Evolutionary conservation across 192 early-diverging fungal genomes (phyloP), one percentile per base, ranked within the genome.

Genomic region (Coemansia sp.): DNA sequence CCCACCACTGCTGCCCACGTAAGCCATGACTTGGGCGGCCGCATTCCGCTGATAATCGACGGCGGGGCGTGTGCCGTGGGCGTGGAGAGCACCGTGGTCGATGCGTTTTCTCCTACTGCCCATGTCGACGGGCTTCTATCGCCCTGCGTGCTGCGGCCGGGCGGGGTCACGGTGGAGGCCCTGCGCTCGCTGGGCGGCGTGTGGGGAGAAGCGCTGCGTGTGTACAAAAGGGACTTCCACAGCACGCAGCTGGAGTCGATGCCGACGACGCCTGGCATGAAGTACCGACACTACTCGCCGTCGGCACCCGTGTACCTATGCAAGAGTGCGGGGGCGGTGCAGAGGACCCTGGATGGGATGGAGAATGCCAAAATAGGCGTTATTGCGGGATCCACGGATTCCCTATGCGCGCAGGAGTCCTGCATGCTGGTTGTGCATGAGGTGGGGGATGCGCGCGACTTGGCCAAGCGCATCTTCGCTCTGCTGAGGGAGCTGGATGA

Each of bases 251-350:
- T 94, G 69, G 94, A 97, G 59, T 67, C 69, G 23, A 80, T 86
- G 8, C 97, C 97, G 1, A 95, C 93, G 0, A 96, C 97, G 18
- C 97, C 97, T 21, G 97, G 97, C 11, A 99, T 99, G 97, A 99
- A 99, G 74, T 99, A 99, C 74, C 79, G 94, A 6, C 97, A 99
- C 79, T 99, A 99, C 69, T 92, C 93, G 21, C 97, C 97, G 7
- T 85, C 91, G 23, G 93, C 93, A 3, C 85, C 88, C 40, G 95
- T 97, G 21, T 79, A 94, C 9, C 53, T 98, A 23, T 86, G 94
- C 68, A 74, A 73, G 23, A 51, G 38, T 36, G 23, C 48, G 2
- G 13, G 24, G 26, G 40, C 3, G 3, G 9, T 46, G 36, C 48
- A 51, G 48, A 9, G 13, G 24, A 8, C 23, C 5, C 23, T 51